Evolutionary conservation across 2,329 filamentous ascomycete species (phyloP), one percentile per base, ranked within the genome.

Genomic region (Aspergillus flavus): DNA sequence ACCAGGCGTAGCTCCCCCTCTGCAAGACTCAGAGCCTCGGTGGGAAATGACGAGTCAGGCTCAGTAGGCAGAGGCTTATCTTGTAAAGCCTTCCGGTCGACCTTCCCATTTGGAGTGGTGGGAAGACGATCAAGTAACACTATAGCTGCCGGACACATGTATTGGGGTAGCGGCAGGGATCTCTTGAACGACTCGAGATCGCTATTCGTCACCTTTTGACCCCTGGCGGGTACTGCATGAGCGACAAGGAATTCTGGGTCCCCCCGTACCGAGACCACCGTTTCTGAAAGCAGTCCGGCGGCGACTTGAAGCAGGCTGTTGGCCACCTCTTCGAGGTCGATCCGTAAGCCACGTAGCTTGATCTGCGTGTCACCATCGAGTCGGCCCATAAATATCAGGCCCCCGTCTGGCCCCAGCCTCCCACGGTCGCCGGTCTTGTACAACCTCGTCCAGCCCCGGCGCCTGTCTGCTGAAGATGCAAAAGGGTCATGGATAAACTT

Each of bases 311-410:
- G 14, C 43, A 80, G 71, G n/a, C 54, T 64, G 21, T 58, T 68
- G 41, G 76, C 76, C 32, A 84, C 73, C 3, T 85, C 84, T 1
- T 68, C 64, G 2, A 86, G 71, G 19, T 86, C 82, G 23, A 84
- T 76, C 0, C 68, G 69, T 14, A 71, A 62, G 28, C 68, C 70
- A 14, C 65, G 64, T 3, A 73, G 50, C 61, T 73, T 69, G 32
- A 72, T 54, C 41, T 71, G 69, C 1, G 59, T 59, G 32, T 69
- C 64, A 2, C 61, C 65, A 14, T 30, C 64, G 4, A 72, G 64
- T 7, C 73, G 69, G 10, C 66, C 59, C 4, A 56, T 46, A 61
- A 72, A 68, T 3, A 67, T 62, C 4, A 75, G 28, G n/a, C 65
- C 21, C 7, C 72, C 71, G 53, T 74, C 66, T 1, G 32, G 16